phyloP scores from a whole-genome alignment of 306 rosid species.

The Parietaria judaica region DNA sequence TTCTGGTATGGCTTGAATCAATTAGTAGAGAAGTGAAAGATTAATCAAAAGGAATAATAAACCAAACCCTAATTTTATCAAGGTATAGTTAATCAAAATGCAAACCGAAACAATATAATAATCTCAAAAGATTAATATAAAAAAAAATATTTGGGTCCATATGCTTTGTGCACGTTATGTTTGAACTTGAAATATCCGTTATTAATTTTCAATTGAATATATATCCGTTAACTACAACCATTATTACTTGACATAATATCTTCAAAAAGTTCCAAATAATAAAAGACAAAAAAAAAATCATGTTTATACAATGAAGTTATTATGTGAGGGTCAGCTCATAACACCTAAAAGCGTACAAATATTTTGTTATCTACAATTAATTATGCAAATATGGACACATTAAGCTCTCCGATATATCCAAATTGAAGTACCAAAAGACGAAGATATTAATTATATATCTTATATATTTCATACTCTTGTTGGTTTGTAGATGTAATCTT shows the following conservation, averaged over 20 bases:
- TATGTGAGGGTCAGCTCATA: slow-evolving; percentile 8
- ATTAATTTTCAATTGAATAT: too few relatives aligned
- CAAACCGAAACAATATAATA: background rate
- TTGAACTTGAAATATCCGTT: background rate
- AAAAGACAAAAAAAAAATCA: background rate
- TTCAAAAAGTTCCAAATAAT: background rate
- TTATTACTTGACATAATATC: background rate
- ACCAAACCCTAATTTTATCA: background rate
- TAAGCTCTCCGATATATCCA: background rate
- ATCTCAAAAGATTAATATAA: background rate
- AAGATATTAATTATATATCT: too few relatives aligned
- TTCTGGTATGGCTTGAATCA: background rate
- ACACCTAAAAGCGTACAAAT: background rate
- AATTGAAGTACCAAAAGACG: background rate
- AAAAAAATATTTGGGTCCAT: background rate
- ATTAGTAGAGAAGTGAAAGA: background rate
- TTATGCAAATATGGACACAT: background rate
- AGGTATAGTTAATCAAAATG: too few relatives aligned
- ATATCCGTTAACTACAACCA: background rate
- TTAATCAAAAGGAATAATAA: background rate
- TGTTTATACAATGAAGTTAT: background rate
- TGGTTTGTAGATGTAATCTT: background rate
- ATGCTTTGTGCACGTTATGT: background rate
- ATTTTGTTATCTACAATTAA: slow-evolving; percentile 14
- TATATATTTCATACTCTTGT: background rate